phyloP scores from a whole-genome alignment of 371 early-diverging fungal genomes.

The Zopfochytrium polystomum region DNA sequence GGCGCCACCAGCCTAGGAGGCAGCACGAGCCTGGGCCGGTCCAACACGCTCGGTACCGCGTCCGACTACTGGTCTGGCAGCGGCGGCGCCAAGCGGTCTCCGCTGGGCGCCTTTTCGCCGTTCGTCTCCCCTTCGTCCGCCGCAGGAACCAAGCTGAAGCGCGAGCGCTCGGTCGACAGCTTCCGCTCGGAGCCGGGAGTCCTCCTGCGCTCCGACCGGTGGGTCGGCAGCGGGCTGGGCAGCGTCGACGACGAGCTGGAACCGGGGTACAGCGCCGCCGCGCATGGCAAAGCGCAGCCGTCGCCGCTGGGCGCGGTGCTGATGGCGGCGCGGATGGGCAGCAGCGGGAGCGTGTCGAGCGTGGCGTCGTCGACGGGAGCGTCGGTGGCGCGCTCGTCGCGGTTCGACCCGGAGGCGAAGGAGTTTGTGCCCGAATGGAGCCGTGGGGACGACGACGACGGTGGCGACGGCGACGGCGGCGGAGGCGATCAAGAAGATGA shows the following conservation, averaged over 20 bases:
- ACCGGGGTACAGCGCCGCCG: neutral
- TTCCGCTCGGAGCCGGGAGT: neutral
- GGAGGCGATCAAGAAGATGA: neutral
- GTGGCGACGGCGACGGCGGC: neutral
- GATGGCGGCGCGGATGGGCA: too few species aligned
- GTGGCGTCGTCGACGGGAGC: too few species aligned
- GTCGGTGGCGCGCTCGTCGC: too few species aligned
- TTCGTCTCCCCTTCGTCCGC: too few species aligned
- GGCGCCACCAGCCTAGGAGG: neutral
- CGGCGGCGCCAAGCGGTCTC: neutral
- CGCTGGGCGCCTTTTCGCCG: too few species aligned
- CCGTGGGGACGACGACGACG: neutral
- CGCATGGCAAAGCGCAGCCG: neutral
- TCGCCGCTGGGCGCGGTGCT: too few species aligned
- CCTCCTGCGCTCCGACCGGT: neutral
- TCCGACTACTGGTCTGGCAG: neutral
- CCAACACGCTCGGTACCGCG: neutral
- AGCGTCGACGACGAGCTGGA: neutral
- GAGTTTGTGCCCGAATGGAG: too few species aligned
- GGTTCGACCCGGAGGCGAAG: too few species aligned
- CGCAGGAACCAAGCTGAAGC: neutral
- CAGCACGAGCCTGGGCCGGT: too few species aligned
- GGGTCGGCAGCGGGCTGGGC: neutral
- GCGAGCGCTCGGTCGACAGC: neutral
- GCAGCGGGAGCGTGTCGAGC: too few species aligned